A percentile compares a stretch with the other conserved stretches of the same genome.
phyloP scores from a whole-genome alignment of 805 yeast genomes.

The Candida krabiensis region DNA sequence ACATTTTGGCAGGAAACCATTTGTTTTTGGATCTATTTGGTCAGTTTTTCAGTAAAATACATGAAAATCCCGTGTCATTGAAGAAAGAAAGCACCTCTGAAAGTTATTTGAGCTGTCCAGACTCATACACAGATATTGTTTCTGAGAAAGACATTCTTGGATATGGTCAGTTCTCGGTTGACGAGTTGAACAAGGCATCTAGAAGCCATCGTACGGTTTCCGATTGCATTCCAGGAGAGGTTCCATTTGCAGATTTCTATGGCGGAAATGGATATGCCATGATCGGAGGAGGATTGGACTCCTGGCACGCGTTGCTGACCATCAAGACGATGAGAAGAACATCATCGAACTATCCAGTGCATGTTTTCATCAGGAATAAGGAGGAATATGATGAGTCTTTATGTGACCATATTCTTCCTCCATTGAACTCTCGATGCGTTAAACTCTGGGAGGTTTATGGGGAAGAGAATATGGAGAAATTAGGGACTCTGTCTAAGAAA shows the following conservation, averaged over 20 bases:
- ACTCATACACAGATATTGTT: background rate
- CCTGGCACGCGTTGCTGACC: conserved; percentile 36
- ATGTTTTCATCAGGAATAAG: conserved; percentile 36
- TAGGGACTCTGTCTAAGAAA: conserved; percentile 23
- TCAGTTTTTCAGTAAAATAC: conserved; percentile 3
- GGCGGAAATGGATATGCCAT: conserved; percentile 29
- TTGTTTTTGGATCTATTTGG: conserved; percentile 8
- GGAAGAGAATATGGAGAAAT: conserved; percentile 11
- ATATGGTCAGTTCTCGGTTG: conserved; percentile 21
- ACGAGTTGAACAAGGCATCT: conserved; percentile 44
- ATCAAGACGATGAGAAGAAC: conserved; percentile 38
- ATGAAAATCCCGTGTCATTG: background rate
- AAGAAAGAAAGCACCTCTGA: background rate
- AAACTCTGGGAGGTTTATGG: conserved; percentile 36
- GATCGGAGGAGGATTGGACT: conserved; percentile 39
- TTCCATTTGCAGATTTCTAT: conserved; percentile 16
- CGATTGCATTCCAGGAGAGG: conserved; percentile 43
- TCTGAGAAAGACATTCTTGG: conserved; percentile 6
- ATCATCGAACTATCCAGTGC: conserved; percentile 39
- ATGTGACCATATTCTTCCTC: conserved; percentile 38
- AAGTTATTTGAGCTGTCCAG: background rate
- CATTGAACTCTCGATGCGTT: conserved; percentile 39
- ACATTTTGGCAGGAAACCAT: conserved; percentile 1
- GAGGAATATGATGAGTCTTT: conserved; percentile 36
- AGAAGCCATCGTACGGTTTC: conserved; percentile 32